Evolutionary conservation across 2,329 filamentous ascomycete genomes (phyloP).

Genomic region (Graphilbum sp.): DNA sequence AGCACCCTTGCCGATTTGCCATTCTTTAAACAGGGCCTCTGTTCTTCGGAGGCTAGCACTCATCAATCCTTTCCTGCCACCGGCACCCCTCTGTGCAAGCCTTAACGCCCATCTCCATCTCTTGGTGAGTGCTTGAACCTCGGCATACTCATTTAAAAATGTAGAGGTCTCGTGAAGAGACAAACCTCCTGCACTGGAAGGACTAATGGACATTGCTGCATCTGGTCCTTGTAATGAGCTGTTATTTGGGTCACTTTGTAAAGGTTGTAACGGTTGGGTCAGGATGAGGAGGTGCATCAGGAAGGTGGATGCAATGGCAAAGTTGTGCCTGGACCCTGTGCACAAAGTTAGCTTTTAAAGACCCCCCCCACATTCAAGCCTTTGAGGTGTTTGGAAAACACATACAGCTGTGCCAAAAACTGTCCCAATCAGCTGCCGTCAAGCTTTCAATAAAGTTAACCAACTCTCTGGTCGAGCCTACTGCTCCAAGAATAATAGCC

Average conservation of each 20-base stretch:
- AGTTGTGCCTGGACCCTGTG: conserved; percentile 4
- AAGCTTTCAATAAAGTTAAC: conserved; percentile 3
- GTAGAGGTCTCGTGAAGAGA: background rate
- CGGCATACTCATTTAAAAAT: background rate
- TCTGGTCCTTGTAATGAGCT: background rate
- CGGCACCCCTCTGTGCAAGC: background rate
- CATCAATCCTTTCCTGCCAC: conserved; percentile 1
- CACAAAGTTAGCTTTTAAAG: background rate
- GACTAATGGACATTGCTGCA: background rate
- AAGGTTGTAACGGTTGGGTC: background rate
- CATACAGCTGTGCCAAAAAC: conserved; percentile 5
- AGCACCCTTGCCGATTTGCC: background rate
- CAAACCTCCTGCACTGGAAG: background rate
- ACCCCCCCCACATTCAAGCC: background rate
- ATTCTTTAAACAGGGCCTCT: conserved; percentile 2
- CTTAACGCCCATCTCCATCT: conserved; percentile 2
- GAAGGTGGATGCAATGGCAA: conserved; percentile 2
- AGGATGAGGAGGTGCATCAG: conserved; percentile 3
- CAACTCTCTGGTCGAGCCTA: background rate
- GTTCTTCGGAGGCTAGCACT: background rate
- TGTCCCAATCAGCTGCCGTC: conserved; percentile 5
- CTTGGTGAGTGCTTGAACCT: background rate
- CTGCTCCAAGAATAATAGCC: conserved; percentile 1
- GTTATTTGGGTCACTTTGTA: background rate
- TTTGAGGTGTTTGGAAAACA: background rate